phyloP scores from a whole-genome alignment of 257 asterid species.

The Solanum acaule region DNA sequence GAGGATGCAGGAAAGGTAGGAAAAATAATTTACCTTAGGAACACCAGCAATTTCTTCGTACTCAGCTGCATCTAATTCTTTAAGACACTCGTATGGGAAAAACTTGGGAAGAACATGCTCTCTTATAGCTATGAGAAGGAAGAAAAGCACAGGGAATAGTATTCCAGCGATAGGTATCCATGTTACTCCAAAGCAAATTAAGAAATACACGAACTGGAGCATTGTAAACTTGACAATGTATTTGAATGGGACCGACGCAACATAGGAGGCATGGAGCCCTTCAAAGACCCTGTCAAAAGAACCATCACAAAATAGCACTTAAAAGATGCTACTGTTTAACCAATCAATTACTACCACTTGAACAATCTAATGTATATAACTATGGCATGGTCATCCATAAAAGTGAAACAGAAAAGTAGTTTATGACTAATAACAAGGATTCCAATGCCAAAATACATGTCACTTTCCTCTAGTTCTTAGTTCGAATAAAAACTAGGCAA shows the following conservation, averaged over 20 bases:
- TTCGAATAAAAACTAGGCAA: background rate
- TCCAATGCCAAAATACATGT: background rate
- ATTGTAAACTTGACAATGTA: slow-evolving; percentile 57
- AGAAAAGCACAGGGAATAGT: slow-evolving; percentile 74
- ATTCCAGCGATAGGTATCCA: slow-evolving; percentile 95
- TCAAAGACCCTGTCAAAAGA: slow-evolving; percentile 48
- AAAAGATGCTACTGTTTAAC: background rate
- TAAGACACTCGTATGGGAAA: slow-evolving; percentile 51
- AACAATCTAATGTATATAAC: background rate
- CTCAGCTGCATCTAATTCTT: slow-evolving; percentile 72
- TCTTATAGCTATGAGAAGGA: slow-evolving; percentile 59
- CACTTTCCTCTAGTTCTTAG: background rate
- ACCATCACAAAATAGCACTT: background rate
- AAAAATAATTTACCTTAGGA: slow-evolving; percentile 7
- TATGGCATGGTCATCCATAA: background rate
- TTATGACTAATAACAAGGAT: background rate
- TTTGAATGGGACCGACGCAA: slow-evolving; percentile 83
- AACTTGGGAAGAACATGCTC: slow-evolving; percentile 70
- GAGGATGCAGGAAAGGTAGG: background rate
- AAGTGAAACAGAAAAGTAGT: background rate
- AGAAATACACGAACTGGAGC: slow-evolving; percentile 51
- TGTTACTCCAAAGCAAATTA: slow-evolving; percentile 75
- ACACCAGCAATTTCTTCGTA: slow-evolving; percentile 70
- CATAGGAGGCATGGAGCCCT: slow-evolving; percentile 66
- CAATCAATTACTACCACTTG: background rate